Percentiles rank a stretch among this genome's conserved stretches.
Conservation (phyloP, 2,329 filamentous ascomycete species). For the Trichoderma semiorbis region DNA sequence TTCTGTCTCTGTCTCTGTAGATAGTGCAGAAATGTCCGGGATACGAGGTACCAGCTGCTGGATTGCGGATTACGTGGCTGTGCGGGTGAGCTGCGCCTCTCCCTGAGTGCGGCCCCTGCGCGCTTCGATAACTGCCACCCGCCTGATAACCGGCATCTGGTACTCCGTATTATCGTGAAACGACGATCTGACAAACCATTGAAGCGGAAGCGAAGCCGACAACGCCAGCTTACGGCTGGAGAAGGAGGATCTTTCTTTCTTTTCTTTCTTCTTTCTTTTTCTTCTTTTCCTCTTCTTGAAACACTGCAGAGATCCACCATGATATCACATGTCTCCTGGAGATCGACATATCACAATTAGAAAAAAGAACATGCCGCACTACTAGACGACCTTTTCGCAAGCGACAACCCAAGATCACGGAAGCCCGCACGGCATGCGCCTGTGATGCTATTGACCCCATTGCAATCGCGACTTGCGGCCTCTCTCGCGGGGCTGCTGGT, state of each 20-base stretch:
- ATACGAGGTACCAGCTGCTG: not conserved
- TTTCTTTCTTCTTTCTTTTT: not conserved
- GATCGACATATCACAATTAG: constrained; percentile 9
- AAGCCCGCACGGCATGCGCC: constrained; percentile 20
- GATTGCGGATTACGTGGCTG: constrained; percentile 15
- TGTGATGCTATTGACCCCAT: constrained; percentile 59
- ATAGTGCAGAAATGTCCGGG: not conserved
- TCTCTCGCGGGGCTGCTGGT: constrained; percentile 60
- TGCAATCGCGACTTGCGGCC: constrained; percentile 70
- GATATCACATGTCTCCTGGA: constrained; percentile 15
- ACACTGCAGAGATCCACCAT: constrained; percentile 11
- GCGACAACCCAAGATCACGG: not conserved
- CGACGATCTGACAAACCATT: not conserved
- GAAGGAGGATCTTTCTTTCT: not conserved
- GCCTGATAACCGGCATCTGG: not conserved
- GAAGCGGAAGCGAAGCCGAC: not conserved
- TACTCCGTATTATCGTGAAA: constrained; percentile 11
- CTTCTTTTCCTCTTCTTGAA: not conserved
- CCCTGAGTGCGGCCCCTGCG: constrained; percentile 9
- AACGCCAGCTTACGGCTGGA: not conserved
- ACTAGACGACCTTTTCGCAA: not conserved
- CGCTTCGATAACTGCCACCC: constrained; percentile 1
- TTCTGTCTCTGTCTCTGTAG: not conserved
- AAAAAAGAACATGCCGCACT: constrained; percentile 4
- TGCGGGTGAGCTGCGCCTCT: constrained; percentile 15